A percentile compares a stretch with the other conserved stretches of the same genome.
phyloP scores from a whole-genome alignment of 2,329 filamentous ascomycete species.

The Fusarium kyushuense region DNA sequence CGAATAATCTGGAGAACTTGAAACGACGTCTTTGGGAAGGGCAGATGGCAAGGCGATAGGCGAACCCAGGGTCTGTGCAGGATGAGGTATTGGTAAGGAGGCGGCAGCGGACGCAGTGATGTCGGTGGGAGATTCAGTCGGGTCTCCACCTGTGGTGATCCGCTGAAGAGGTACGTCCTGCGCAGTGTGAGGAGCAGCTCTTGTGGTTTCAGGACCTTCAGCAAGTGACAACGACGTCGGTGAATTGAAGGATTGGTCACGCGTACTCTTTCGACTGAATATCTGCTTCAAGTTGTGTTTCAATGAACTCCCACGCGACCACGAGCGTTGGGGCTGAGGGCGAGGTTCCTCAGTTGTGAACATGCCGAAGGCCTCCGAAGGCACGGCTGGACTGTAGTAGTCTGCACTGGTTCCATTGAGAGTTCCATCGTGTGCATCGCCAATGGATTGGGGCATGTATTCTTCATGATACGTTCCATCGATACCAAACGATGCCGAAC shows the following conservation, averaged over 20 bases:
- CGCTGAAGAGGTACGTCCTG: constrained; percentile 41
- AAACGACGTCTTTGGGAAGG: constrained; percentile 32
- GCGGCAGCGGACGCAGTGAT: constrained; percentile 38
- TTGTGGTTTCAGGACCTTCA: constrained; percentile 31
- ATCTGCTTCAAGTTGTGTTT: constrained; percentile 53
- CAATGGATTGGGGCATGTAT: constrained; percentile 48
- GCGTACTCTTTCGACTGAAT: constrained; percentile 53
- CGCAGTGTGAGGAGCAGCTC: constrained; percentile 1
- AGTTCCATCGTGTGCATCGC: constrained; percentile 49
- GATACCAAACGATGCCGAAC: constrained; percentile 40
- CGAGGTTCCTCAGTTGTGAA: constrained; percentile 45
- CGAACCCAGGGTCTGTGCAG: constrained; percentile 39
- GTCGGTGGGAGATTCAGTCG: constrained; percentile 51
- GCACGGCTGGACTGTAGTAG: constrained; percentile 58
- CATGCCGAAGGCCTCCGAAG: constrained; percentile 58
- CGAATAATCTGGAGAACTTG: constrained; percentile 47
- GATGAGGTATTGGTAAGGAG: constrained; percentile 23
- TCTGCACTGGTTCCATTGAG: constrained; percentile 55
- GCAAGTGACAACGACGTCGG: constrained; percentile 40
- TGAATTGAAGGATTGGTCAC: constrained; percentile 49
- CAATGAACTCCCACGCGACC: constrained; percentile 53
- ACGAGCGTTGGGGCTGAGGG: constrained; percentile 43
- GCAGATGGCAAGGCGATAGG: constrained; percentile 39
- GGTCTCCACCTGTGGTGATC: constrained; percentile 42
- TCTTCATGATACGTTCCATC: constrained; percentile 43